Conservation (phyloP, 2,329 filamentous ascomycete species). For the Sclerotinia borealis region DNA sequence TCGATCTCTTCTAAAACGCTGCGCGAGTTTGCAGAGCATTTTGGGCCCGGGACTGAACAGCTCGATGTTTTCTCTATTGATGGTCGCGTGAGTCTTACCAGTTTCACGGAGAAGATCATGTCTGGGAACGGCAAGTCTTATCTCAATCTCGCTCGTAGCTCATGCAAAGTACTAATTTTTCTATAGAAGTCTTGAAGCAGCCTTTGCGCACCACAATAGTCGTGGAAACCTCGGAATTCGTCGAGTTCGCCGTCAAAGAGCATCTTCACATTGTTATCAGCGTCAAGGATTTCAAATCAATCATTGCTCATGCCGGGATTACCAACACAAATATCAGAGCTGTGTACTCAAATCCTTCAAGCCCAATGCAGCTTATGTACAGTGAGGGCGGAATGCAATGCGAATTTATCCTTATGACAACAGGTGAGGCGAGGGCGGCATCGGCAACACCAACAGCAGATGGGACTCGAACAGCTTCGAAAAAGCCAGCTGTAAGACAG, state of each 20-base stretch:
- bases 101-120: conserved; percentile 73
- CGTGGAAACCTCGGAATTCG: conserved; percentile 70
- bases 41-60: conserved; percentile 73
- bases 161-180: conserved; percentile 12
- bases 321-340: conserved; percentile 61
- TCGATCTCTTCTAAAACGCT: conserved; percentile 64
- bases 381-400: conserved; percentile 61
- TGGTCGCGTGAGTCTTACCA: conserved; percentile 66
- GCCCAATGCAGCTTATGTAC: conserved; percentile 69
- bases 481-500: conserved; percentile 26
- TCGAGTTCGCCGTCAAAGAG: conserved; percentile 66
- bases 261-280: conserved; percentile 74
- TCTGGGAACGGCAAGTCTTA: conserved; percentile 52
- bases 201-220: conserved; percentile 75
- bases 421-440: conserved; percentile 49
- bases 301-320: conserved; percentile 68
- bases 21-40: conserved; percentile 72
- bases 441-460: conserved; percentile 27
- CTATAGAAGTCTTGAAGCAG: conserved; percentile 68
- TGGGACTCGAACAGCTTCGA: conserved; percentile 23
- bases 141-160: conserved; percentile 1
- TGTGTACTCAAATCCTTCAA: conserved; percentile 63
- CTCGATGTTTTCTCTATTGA: conserved; percentile 71
- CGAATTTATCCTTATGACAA: conserved; percentile 78
- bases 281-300: conserved; percentile 77